These are phyloP conservation scores for Zymoseptoria brevis DNA, from an alignment of 2,329 filamentous ascomycete species.

Conservation along the genomic window DNA sequence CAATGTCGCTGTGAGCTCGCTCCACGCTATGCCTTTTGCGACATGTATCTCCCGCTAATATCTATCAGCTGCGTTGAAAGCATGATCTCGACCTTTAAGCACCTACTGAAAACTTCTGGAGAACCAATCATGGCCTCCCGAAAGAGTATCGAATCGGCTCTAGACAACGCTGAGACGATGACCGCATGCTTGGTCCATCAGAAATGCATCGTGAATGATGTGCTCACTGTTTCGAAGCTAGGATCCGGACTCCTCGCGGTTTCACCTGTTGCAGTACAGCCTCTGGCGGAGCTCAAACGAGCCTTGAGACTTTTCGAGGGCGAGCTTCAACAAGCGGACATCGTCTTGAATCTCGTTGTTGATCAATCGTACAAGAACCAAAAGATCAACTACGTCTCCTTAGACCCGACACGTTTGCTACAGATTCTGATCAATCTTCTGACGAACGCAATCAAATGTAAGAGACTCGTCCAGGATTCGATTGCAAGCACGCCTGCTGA, in stretches of 20 bases:
- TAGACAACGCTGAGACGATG: constrained; percentile 24
- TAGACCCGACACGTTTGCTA: constrained; percentile 17
- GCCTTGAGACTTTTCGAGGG: constrained; percentile 34
- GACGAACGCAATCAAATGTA: constrained; percentile 22
- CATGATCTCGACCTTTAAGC: constrained; percentile 19
- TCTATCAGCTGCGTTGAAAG: constrained; percentile 28
- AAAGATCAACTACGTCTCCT: constrained; percentile 8
- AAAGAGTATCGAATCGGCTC: constrained; percentile 2
- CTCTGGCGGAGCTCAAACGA: constrained; percentile 26
- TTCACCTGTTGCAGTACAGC: constrained; percentile 30
- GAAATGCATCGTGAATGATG: constrained; percentile 39
- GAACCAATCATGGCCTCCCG: neutral
- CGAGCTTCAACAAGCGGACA: constrained; percentile 29
- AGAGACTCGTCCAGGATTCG: neutral
- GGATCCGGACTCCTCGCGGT: constrained; percentile 28
- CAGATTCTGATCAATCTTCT: constrained; percentile 24
- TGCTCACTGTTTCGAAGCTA: constrained; percentile 36
- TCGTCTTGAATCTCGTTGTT: constrained; percentile 32
- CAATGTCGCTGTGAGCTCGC: constrained; percentile 32
- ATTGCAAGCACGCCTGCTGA: neutral
- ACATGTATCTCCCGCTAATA: no score
- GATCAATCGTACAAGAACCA: constrained; percentile 16
- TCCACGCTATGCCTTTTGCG: no score
- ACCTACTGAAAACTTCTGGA: neutral
- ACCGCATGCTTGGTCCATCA: constrained; percentile 23